Base-by-base conservation (phyloP, 371 early-diverging fungal genomes). In the Entomophthora muscae region DNA sequence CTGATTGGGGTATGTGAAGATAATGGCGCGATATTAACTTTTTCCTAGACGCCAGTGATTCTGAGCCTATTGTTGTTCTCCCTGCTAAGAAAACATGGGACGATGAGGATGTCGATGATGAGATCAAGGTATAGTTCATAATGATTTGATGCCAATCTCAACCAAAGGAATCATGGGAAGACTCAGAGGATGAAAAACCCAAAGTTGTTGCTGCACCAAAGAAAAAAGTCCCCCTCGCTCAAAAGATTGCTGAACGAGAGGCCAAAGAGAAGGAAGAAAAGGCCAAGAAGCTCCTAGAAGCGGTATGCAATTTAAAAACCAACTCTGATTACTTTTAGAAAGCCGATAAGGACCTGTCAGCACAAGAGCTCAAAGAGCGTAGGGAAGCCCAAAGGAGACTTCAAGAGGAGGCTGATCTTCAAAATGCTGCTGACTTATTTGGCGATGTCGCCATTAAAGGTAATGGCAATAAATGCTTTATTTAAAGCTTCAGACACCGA, bases 381-480 rank as follows among this genome's bases (percentile, higher is more conserved):
- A 32, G 57, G 59, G 30, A 72, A 71, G 27, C 68, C 69, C 66
- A 63, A 52, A 51, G 24, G 23, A 84, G 85, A 65, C 81, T 83
- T 1, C 81, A 86, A 56, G 80, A 83, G 65, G 88, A 88, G 62
- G 76, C 90, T 51, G 96, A 95, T 73, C 66, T 90, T 67, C 79
- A 85, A 66, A 89, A 84, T 68, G 86, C 93, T 27, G 82, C 83
- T 31, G 90, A 88, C 63, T 78, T 93, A 64, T 91, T 95, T 70
- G 77, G 84, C 27, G 86, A 85, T 32, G 73, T 83, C 30, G 73
- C 80, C 53, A 73, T 84, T 56, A 75, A 79, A 54, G 68, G 80
- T 76, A 72, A 68, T 62, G 70, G 5, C 42, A 17, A 17, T 17
- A 5, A 10, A 10, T 42, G 42, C 42, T 42, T 17, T 42, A 17